These are phyloP conservation scores for Paecilomyces niveus DNA, from an alignment of 2,329 filamentous ascomycete species.

Conservation along the genomic window DNA sequence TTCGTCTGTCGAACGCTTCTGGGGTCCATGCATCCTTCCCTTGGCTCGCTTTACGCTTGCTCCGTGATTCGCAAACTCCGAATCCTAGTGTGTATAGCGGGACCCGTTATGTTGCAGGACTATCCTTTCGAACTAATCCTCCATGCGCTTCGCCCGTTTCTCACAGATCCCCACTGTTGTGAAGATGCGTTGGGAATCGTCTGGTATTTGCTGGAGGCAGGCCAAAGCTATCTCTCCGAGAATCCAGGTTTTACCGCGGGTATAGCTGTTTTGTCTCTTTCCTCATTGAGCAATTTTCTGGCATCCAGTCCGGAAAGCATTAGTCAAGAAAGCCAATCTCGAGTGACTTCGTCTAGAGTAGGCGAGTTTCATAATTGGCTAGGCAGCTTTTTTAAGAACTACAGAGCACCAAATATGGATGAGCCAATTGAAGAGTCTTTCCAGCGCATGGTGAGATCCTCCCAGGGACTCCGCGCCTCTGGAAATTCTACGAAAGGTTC, in stretches of 20 bases:
- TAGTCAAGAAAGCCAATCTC: slow-evolving; percentile 77
- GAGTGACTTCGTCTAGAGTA: slow-evolving; percentile 67
- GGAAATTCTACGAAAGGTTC: slow-evolving; percentile 64
- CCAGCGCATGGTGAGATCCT: slow-evolving; percentile 60
- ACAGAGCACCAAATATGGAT: slow-evolving; percentile 47
- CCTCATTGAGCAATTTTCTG: slow-evolving; percentile 70
- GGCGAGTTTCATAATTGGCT: slow-evolving; percentile 75
- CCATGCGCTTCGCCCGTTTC: slow-evolving; percentile 67
- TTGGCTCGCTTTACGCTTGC: slow-evolving; percentile 82
- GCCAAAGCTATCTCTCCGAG: slow-evolving; percentile 56
- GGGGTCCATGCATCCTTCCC: slow-evolving; percentile 70
- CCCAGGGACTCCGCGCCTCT: slow-evolving; percentile 58
- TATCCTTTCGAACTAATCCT: slow-evolving; percentile 90
- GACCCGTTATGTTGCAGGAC: slow-evolving; percentile 61
- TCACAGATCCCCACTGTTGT: slow-evolving; percentile 78
- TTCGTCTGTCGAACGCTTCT: slow-evolving; percentile 71
- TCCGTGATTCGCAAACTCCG: slow-evolving; percentile 80
- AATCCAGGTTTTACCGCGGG: slow-evolving; percentile 73
- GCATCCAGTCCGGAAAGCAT: slow-evolving; percentile 68
- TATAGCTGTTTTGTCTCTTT: slow-evolving; percentile 68
- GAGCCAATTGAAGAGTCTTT: slow-evolving; percentile 51
- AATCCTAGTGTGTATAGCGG: slow-evolving; percentile 71
- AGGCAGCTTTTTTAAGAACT: slow-evolving; percentile 58
- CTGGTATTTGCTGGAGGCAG: slow-evolving; percentile 71
- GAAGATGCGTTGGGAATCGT: slow-evolving; percentile 84